phyloP scores from a whole-genome alignment of 2,329 filamentous ascomycete genomes.

The Trichophyton equinum region DNA sequence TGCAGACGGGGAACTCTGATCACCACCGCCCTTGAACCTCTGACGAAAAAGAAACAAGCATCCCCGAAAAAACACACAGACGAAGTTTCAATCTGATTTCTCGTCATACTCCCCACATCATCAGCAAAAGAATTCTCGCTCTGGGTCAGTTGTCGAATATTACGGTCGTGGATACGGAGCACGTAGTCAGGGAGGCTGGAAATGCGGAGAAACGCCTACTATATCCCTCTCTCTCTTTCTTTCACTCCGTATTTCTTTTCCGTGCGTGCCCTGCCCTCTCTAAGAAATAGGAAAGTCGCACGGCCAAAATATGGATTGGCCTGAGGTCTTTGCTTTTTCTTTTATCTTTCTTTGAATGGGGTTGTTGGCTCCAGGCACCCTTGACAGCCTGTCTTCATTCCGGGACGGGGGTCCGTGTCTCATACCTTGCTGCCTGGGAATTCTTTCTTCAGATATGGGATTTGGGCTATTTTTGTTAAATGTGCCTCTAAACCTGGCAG shows the following conservation, averaged over 20 bases:
- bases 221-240: background rate
- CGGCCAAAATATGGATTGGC: conserved; percentile 1
- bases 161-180: background rate
- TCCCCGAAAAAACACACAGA: conserved; percentile 1
- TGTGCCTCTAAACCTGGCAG: background rate
- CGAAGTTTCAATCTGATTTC: background rate
- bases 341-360: background rate
- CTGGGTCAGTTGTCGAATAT: background rate
- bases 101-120: conserved; percentile 1
- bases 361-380: conserved; percentile 1
- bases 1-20: conserved; percentile 2
- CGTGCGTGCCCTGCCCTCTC: too few species aligned
- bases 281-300: background rate
- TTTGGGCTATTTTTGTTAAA: background rate
- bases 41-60: background rate
- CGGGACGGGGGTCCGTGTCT: background rate
- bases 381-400: background rate
- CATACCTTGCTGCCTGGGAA: background rate
- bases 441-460: background rate
- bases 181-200: background rate
- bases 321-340: background rate
- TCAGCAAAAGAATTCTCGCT: background rate
- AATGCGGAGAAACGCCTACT: background rate
- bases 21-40: background rate
- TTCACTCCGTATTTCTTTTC: background rate